Evolutionary conservation across 2,329 filamentous ascomycete genomes (phyloP), one percentile per base, ranked within the genome.

Genomic region (Bertia moriformis): DNA sequence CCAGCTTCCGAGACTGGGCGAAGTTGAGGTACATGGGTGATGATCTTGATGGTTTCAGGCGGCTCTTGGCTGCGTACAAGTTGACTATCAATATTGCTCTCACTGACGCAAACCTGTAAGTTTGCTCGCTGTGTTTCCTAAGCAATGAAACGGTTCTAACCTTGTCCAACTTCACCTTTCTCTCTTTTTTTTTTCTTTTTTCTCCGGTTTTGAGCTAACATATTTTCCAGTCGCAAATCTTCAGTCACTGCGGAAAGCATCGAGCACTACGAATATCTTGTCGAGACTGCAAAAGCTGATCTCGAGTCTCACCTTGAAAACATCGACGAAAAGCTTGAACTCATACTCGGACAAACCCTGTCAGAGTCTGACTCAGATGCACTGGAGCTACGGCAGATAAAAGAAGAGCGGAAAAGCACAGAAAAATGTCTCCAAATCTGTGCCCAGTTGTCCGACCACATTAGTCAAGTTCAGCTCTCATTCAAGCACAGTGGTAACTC

Each of bases 181-280:
- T 17, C 38, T 12, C 19, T 27, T 13, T 35, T 14, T 19, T n/a
- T n/a, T n/a, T n/a, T n/a, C n/a, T n/a, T n/a, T n/a, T n/a, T n/a
- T n/a, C n/a, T 20, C 32, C 15, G 27, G 32, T 19, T 41, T 35
- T 7, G 15, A 13, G 38, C 40, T 38, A 27, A 13, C n/a, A n/a
- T 18, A 18, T 33, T 18, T 18, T 7, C 14, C 24, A 40, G 39
- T 15, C 39, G 41, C 30, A 15, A 35, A 19, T 15, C 36, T 18
- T 17, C 41, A 10, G 35, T 42, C 12, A 40, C 42, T 4, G 33
- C 38, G 7, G 19, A 37, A 32, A 38, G 38, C n/a, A 20, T 44
- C 14, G 40, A 44, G 12, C 40, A 44, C 27, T 44, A 44, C 29
- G 14, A 44, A 15, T 35, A 44, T 33, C 38, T 43, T 33, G 41